Evolutionary conservation across 116 monocot genomes (phyloP), one percentile per base, ranked within the genome.

Genomic region (Zostera marina): DNA sequence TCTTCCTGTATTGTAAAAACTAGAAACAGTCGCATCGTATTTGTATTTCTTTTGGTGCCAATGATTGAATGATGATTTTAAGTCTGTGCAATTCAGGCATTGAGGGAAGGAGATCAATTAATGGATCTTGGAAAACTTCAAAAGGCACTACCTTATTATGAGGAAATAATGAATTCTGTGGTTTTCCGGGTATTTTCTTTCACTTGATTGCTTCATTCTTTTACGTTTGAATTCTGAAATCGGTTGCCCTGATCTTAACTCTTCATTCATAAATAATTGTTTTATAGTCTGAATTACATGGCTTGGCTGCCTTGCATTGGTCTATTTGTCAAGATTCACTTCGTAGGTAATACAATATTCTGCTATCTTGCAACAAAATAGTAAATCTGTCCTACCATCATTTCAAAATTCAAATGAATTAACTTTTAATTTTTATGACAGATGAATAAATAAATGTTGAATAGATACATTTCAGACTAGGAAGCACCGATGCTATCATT

Each of bases 271-370:
- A 59, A 24, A 22, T 42, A 53, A 57, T 54, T 19, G 41, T 58
- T 67, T 7, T 57, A 23, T 70, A 92, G 87, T 83, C 72, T 73
- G 81, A 92, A 47, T 67, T 92, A 42, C 83, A 92, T 73, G 92
- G 92, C 61, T 69, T 73, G 62, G 92, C 92, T 59, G 92, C 92
- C 38, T 70, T 92, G 60, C 83, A 92, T 25, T 92, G 83, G 83
- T 83, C 92, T 21, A 80, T 92, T 57, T 92, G 92, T 72, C 87
- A 79, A 65, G 92, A 92, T 83, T 92, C 92, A 59, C 78, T 92
- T 57, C 24, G 63, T 40, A 71, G 72, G 68, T 73, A 70, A 19
- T 13, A 22, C 14, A 15, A 54, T 26, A 32, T 44, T 16, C 44
- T 40, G 22, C 12, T 15, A 3, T 9, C 43, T 21, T 32, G 5